phyloP scores from a whole-genome alignment of 352 stramenopile genomes.

The Sclerospora graminicola region DNA sequence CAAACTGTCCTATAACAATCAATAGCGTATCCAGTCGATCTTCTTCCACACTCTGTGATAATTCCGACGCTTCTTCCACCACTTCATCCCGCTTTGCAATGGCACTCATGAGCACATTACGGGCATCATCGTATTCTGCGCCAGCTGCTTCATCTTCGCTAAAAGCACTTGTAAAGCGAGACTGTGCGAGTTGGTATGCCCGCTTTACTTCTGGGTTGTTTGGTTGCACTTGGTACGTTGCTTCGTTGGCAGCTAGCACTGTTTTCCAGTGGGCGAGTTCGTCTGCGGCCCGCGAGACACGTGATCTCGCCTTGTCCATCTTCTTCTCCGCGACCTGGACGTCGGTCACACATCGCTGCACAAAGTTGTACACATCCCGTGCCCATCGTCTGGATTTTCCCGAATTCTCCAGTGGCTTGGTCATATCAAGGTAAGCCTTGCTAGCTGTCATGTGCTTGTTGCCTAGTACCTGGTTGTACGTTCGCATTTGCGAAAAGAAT shows the following conservation, averaged over 20 bases:
- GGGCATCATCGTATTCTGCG: slow-evolving; percentile 52
- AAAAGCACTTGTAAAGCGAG: slow-evolving; percentile 52
- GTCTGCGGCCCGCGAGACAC: slow-evolving; percentile 52
- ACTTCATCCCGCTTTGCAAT: slow-evolving; percentile 70
- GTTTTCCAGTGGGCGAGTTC: slow-evolving; percentile 67
- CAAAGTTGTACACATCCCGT: slow-evolving; percentile 64
- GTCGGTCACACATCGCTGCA: slow-evolving; percentile 71
- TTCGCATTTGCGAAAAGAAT: slow-evolving; percentile 69
- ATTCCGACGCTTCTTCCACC: slow-evolving; percentile 68
- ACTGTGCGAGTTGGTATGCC: slow-evolving; percentile 52
- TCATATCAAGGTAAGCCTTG: slow-evolving; percentile 73
- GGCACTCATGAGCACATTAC: slow-evolving; percentile 34
- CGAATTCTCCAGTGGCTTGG: slow-evolving; percentile 62
- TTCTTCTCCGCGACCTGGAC: slow-evolving; percentile 59
- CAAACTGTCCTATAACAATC: slow-evolving; percentile 79
- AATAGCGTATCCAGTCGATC: slow-evolving; percentile 76
- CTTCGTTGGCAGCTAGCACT: slow-evolving; percentile 70
- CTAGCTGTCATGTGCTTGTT: slow-evolving; percentile 66
- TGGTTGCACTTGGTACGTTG: slow-evolving; percentile 69
- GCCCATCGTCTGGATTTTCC: slow-evolving; percentile 66
- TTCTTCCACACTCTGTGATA: slow-evolving; percentile 75
- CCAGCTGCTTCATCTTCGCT: slow-evolving; percentile 48
- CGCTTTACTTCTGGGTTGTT: slow-evolving; percentile 67
- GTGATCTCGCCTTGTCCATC: slow-evolving; percentile 60
- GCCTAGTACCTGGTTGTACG: slow-evolving; percentile 71